phyloP scores from a whole-genome alignment of 2,329 filamentous ascomycete species.

The Stachybotrys chartarum region DNA sequence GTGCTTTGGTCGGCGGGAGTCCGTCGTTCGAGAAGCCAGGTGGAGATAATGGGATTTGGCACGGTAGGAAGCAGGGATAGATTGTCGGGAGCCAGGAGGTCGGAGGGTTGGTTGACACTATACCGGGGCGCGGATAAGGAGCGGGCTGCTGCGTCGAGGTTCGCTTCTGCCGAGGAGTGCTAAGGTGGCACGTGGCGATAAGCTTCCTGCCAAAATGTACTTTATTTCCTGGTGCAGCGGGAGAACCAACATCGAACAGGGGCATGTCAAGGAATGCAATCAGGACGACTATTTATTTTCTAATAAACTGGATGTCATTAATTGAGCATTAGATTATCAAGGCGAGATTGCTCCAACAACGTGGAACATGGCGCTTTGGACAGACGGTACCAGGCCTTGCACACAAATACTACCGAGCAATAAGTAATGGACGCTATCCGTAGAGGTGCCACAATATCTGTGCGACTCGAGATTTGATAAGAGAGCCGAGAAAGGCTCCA shows the following conservation, averaged over 20 bases:
- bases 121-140: not conserved
- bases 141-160: not conserved
- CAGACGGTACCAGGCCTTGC: too few species aligned
- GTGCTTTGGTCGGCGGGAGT: not conserved
- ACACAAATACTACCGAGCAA: too few species aligned
- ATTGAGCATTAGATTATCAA: too few species aligned
- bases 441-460: too few species aligned
- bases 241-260: too few species aligned
- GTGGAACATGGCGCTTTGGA: too few species aligned
- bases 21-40: not conserved
- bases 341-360: too few species aligned
- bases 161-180: not conserved
- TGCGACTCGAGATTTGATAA: not conserved
- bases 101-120: not conserved
- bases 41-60: not conserved
- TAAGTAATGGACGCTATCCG: too few species aligned
- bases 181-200: not conserved
- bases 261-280: too few species aligned
- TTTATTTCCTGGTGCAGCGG: not conserved
- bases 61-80: not conserved
- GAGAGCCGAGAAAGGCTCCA: constrained; percentile 6
- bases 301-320: too few species aligned
- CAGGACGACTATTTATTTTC: too few species aligned
- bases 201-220: not conserved
- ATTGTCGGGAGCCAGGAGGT: not conserved